A percentile compares a stretch with the other conserved stretches of the same genome.
Conservation (phyloP, 2,329 filamentous ascomycete species). For the Lasiodiplodia sp. region DNA sequence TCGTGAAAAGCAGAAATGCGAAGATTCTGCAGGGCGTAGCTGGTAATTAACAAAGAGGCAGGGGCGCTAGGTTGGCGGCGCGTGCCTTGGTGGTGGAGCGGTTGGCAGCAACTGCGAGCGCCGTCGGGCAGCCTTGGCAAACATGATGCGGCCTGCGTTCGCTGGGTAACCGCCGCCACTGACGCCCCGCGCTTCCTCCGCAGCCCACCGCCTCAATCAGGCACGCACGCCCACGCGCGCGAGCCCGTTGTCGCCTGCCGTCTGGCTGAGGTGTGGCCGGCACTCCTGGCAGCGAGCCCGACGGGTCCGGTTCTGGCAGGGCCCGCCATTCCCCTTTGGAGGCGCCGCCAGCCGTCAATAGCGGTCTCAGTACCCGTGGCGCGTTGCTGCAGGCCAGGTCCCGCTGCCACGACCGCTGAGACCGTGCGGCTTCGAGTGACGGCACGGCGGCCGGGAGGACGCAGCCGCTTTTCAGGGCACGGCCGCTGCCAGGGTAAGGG, state of each 20-base stretch:
- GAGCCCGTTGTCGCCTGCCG: background rate
- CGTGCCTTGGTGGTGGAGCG: slow-evolving; percentile 25
- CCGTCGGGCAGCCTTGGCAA: slow-evolving; percentile 17
- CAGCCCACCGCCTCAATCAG: background rate
- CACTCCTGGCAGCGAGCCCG: background rate
- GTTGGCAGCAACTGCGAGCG: slow-evolving; percentile 13
- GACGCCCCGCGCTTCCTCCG: background rate
- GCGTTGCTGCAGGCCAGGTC: slow-evolving; percentile 3
- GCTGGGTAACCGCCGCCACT: slow-evolving; percentile 27
- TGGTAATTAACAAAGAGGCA: slow-evolving; percentile 26
- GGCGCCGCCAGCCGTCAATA: background rate
- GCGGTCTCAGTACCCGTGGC: background rate
- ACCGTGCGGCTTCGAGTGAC: background rate
- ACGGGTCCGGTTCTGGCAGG: background rate
- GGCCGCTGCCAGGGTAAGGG: background rate
- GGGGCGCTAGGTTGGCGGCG: slow-evolving; percentile 20
- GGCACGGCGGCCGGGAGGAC: background rate
- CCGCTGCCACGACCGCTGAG: background rate
- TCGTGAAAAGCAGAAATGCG: background rate
- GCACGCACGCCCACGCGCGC: background rate
- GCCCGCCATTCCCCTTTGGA: background rate
- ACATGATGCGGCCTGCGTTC: slow-evolving; percentile 28
- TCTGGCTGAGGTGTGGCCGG: background rate
- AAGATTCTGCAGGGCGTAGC: slow-evolving; percentile 17
- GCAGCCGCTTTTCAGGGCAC: background rate